Evolutionary conservation across 2,329 filamentous ascomycete species (phyloP), one percentile per base, ranked within the genome.

Genomic region (Pyricularia pennisetigena): DNA sequence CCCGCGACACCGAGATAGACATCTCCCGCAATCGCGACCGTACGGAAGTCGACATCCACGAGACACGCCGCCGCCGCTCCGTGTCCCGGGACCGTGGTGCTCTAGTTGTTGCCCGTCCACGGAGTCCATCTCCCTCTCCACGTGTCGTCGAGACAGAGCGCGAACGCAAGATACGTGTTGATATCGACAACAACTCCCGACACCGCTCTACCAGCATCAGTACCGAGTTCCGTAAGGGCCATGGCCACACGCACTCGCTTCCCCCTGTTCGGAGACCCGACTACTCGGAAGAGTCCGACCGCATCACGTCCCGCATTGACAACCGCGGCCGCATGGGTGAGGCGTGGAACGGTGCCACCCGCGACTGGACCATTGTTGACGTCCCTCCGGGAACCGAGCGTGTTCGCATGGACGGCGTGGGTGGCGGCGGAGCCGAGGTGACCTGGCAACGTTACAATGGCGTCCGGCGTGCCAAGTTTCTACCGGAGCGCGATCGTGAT

Each of bases 301-400:
- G 91, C 70, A 83, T 88, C 70, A 84, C 83, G 29, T 75, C 77
- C 69, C 82, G 80, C 72, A 84, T 88, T 70, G 83, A 87, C 71
- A 78, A 81, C 16, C 86, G 90, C 32, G 88, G 86, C 24, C 86
- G 86, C 70, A 85, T 89, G 74, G 90, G 90, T 67, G 92, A 94
- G 77, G 91, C 90, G 26, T 88, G 85, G 76, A 86, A 90, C 73
- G 91, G 91, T 67, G 88, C 87, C 23, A 93, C 90, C 49, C 88
- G 86, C 71, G 90, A 88, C 74, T 96, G 93, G 92, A 85, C 87
- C 68, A 90, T 96, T 70, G 85, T 97, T 54, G 92, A 96, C 77
- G 89, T 96, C 57, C 92, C 92, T 1, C 91, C 92, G 0, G 92
- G 92, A 69, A 94, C 92, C 0, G 90, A 92, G 79, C 86, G 90